A percentile compares a stretch with the other conserved stretches of the same genome.
These are phyloP conservation scores for Comarum palustre DNA, from an alignment of 306 rosid species.

Conservation along the genomic window DNA sequence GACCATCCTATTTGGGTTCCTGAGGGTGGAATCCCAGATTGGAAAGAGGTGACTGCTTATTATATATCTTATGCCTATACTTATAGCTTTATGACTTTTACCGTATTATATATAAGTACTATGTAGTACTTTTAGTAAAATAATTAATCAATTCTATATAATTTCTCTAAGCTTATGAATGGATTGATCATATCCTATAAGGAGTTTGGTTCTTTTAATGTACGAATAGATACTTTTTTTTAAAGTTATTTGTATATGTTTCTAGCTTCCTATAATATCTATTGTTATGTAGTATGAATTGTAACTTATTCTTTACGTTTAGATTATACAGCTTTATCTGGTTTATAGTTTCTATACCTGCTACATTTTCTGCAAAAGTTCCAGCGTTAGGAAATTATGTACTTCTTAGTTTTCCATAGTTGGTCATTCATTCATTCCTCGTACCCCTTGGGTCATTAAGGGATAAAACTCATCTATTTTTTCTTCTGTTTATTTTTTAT, in stretches of 20 bases:
- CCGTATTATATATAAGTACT: conserved; percentile 24
- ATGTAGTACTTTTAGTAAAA: conserved; percentile 24
- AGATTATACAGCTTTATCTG: background rate
- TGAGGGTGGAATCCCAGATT: conserved; percentile 99
- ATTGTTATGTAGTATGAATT: background rate
- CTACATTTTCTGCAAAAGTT: background rate
- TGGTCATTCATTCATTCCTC: background rate
- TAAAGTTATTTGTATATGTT: background rate
- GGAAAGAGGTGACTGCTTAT: conserved; percentile 99
- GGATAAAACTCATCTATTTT: background rate
- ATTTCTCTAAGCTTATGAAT: conserved; percentile 26
- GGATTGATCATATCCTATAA: conserved; percentile 19
- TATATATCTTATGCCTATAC: conserved; percentile 44
- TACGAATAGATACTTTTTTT: background rate
- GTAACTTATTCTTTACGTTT: background rate
- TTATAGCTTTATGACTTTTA: conserved; percentile 29
- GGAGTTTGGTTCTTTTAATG: background rate
- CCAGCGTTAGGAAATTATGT: background rate
- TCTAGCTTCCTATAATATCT: background rate
- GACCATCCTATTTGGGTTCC: conserved; percentile 99
- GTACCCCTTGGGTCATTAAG: background rate
- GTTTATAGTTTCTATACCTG: background rate
- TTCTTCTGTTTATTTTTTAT: background rate
- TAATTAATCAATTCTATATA: conserved; percentile 9
- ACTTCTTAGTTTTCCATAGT: background rate